phyloP scores from a whole-genome alignment of 257 asterid species.

The Gynochthodes officinalis region DNA sequence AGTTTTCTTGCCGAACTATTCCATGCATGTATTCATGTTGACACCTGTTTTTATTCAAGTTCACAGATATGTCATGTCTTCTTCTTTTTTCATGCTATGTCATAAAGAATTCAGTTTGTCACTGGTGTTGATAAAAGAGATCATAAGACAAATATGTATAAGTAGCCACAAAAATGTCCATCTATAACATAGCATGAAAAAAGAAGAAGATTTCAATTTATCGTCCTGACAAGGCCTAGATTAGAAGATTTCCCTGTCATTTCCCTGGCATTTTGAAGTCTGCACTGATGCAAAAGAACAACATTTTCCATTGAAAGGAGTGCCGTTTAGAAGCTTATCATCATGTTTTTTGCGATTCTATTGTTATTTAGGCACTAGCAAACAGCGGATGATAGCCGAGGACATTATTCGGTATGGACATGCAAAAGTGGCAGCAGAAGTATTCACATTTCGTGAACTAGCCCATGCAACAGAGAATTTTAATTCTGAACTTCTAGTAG shows the following conservation, averaged over 20 bases:
- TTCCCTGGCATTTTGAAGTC: not conserved
- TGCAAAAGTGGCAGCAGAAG: constrained; percentile 52
- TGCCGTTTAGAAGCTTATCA: not conserved
- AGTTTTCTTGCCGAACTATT: not conserved
- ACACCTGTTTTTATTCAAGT: not conserved
- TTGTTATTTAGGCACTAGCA: constrained; percentile 36
- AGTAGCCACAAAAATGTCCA: not conserved
- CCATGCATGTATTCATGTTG: too few species aligned
- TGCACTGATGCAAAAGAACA: not conserved
- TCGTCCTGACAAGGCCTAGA: not conserved
- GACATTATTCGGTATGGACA: constrained; percentile 43
- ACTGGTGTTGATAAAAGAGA: not conserved
- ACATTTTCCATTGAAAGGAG: not conserved
- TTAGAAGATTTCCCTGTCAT: not conserved
- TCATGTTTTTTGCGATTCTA: not conserved
- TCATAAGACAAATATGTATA: too few species aligned
- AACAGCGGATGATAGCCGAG: constrained; percentile 50
- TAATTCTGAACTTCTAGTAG: constrained; percentile 65
- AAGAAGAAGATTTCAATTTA: too few species aligned
- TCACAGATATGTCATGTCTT: not conserved
- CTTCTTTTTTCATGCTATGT: not conserved
- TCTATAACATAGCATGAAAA: too few species aligned
- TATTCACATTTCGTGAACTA: constrained; percentile 73
- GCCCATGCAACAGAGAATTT: constrained; percentile 80
- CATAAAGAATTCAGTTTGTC: not conserved